Percentiles rank a stretch among this genome's conserved stretches.
phyloP scores from a whole-genome alignment of 2,329 filamentous ascomycete species.

The Dactylellina sp. region DNA sequence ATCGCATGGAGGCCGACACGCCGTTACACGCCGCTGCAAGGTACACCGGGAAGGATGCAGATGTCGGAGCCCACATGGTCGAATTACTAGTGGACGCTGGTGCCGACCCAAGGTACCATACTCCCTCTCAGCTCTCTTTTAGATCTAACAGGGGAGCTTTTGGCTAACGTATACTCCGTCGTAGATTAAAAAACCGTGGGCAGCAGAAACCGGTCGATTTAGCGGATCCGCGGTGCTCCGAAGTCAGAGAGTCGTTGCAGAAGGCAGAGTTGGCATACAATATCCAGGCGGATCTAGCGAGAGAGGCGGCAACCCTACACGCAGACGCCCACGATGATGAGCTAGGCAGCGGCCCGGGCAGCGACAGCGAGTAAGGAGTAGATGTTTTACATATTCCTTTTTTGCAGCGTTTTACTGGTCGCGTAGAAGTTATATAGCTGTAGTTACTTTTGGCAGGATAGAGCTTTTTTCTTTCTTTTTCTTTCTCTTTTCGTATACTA shows the following conservation, averaged over 20 bases:
- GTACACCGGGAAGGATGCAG: constrained; percentile 74
- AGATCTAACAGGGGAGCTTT: neutral
- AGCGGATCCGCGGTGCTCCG: constrained; percentile 76
- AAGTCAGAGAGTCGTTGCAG: constrained; percentile 73
- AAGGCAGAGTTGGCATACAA: constrained; percentile 73
- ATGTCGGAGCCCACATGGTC: constrained; percentile 72
- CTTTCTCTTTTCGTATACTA: neutral
- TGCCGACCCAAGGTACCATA: constrained; percentile 68
- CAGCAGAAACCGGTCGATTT: constrained; percentile 78
- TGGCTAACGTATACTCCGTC: neutral
- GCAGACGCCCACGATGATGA: constrained; percentile 66
- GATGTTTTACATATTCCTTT: constrained; percentile 9
- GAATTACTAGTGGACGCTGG: constrained; percentile 87
- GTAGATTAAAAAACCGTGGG: constrained; percentile 75
- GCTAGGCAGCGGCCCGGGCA: constrained; percentile 64
- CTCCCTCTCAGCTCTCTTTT: neutral
- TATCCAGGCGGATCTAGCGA: constrained; percentile 18
- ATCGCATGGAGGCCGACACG: constrained; percentile 78
- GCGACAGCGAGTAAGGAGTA: constrained; percentile 34
- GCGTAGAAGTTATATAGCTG: constrained; percentile 15
- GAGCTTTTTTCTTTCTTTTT: too few relatives aligned
- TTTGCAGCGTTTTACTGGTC: constrained; percentile 7
- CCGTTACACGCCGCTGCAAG: constrained; percentile 82
- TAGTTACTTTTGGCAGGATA: constrained; percentile 3
- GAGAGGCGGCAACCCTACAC: constrained; percentile 63